Conservation (phyloP, 371 early-diverging fungal species). For the Rhizopus sp. region DNA sequence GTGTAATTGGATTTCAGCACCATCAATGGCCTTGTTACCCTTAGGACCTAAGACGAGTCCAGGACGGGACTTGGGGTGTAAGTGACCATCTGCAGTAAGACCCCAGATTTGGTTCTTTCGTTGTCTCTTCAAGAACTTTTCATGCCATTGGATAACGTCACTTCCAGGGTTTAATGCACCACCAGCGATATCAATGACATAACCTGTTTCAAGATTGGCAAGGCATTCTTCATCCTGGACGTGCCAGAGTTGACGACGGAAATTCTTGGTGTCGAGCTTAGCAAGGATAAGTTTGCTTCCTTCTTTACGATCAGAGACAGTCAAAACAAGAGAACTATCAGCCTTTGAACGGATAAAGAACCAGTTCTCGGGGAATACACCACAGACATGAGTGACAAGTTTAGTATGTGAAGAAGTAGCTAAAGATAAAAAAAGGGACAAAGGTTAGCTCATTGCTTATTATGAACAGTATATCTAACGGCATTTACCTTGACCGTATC, state of each 20-base stretch:
- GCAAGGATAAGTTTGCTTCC: constrained; percentile 34
- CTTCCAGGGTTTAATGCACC: constrained; percentile 38
- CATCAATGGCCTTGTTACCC: constrained; percentile 24
- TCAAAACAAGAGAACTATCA: constrained; percentile 35
- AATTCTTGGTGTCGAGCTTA: constrained; percentile 38
- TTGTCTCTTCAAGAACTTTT: constrained; percentile 32
- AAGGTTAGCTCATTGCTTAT: neutral
- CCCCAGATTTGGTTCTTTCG: constrained; percentile 49
- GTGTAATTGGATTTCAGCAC: constrained; percentile 30
- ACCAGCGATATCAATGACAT: constrained; percentile 54
- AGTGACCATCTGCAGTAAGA: constrained; percentile 47
- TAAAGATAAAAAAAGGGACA: neutral
- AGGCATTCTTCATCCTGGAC: constrained; percentile 53
- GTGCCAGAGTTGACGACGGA: constrained; percentile 57
- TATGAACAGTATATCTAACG: neutral
- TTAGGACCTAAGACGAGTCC: constrained; percentile 36
- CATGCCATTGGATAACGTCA: constrained; percentile 38
- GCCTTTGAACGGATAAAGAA: constrained; percentile 45
- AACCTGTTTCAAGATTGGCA: constrained; percentile 48
- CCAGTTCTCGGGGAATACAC: constrained; percentile 47
- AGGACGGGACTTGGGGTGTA: constrained; percentile 37
- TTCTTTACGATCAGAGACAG: constrained; percentile 23
- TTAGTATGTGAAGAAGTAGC: constrained; percentile 22
- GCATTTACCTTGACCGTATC: constrained; percentile 9
- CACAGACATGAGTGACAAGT: constrained; percentile 32